Conservation (phyloP, 2,329 filamentous ascomycete genomes). For the Cladosporium sp. region DNA sequence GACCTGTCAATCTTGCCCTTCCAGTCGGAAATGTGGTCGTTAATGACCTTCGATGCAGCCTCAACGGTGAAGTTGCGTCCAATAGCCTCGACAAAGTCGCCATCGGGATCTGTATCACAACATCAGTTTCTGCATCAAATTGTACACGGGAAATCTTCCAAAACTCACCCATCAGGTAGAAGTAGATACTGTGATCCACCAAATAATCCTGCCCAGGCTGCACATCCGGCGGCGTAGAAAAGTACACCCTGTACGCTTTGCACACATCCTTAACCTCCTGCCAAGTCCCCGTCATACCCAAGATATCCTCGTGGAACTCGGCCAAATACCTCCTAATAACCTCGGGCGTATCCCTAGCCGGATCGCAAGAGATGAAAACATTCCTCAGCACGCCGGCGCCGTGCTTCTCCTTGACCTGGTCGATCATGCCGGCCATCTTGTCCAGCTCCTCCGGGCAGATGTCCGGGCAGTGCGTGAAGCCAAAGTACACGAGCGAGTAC, state of each 20-base stretch:
- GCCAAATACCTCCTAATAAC: slow-evolving; percentile 79
- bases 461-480: slow-evolving; percentile 96
- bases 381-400: slow-evolving; percentile 57
- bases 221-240: slow-evolving; percentile 83
- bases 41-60: slow-evolving; percentile 75
- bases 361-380: slow-evolving; percentile 94
- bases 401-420: slow-evolving; percentile 52
- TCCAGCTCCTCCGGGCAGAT: slow-evolving; percentile 99
- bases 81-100: slow-evolving; percentile 95
- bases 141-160: slow-evolving; percentile 1
- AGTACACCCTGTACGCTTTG: slow-evolving; percentile 96
- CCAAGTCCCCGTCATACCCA: slow-evolving; percentile 89
- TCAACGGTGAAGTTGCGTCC: slow-evolving; percentile 91
- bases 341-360: slow-evolving; percentile 78
- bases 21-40: slow-evolving; percentile 80
- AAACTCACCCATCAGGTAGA: slow-evolving; percentile 82
- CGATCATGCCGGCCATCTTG: slow-evolving; percentile 97
- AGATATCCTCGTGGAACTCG: slow-evolving; percentile 83
- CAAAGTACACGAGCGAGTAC: slow-evolving; percentile 90
- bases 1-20: slow-evolving; percentile 51
- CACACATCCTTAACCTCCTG: slow-evolving; percentile 91
- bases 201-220: slow-evolving; percentile 93
- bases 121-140: neutral
- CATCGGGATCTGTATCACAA: slow-evolving; percentile 69
- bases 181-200: slow-evolving; percentile 98